phyloP scores from a whole-genome alignment of 1,284 basidiomycete species.

The Cutaneotrichosporon dermatis region DNA sequence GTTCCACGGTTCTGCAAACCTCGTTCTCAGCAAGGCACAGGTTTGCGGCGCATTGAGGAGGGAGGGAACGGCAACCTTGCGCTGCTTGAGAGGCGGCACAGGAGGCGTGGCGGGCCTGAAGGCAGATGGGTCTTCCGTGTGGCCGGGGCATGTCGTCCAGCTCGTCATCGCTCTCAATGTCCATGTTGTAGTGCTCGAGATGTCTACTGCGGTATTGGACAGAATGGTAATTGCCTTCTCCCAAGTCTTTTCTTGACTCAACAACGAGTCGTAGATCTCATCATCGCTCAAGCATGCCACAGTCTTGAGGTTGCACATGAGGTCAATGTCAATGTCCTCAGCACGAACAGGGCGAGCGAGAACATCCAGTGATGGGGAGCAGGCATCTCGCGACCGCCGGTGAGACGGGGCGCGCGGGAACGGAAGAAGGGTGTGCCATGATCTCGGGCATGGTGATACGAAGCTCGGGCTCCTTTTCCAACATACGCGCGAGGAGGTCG shows the following conservation, averaged over 20 bases:
- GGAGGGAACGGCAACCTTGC: conserved; percentile 20
- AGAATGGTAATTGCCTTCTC: conserved; percentile 94
- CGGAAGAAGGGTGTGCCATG: conserved; percentile 80
- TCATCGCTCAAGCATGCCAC: conserved; percentile 75
- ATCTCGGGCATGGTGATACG: conserved; percentile 89
- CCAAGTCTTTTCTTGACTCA: conserved; percentile 65
- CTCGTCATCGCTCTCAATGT: conserved; percentile 45
- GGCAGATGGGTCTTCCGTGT: conserved; percentile 9
- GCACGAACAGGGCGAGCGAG: conserved; percentile 63
- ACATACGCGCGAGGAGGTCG: conserved; percentile 81
- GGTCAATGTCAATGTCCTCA: conserved; percentile 76
- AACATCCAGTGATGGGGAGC: conserved; percentile 66
- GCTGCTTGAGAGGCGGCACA: conserved; percentile 9
- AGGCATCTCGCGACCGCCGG: conserved; percentile 55
- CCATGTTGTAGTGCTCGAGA: conserved; percentile 61
- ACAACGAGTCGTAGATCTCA: conserved; percentile 65
- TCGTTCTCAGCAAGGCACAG: conserved; percentile 41
- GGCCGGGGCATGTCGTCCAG: conserved; percentile 8
- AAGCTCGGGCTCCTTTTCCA: conserved; percentile 72
- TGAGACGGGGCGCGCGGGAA: conserved; percentile 57
- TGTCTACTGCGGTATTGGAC: conserved; percentile 69
- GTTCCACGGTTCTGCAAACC: conserved; percentile 29
- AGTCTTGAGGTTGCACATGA: conserved; percentile 86
- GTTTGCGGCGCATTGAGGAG: conserved; percentile 10
- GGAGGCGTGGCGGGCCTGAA: conserved; percentile 12